Conservation (phyloP, 495 filamentous ascomycete genomes). For the Jackrogersella multiformis region DNA sequence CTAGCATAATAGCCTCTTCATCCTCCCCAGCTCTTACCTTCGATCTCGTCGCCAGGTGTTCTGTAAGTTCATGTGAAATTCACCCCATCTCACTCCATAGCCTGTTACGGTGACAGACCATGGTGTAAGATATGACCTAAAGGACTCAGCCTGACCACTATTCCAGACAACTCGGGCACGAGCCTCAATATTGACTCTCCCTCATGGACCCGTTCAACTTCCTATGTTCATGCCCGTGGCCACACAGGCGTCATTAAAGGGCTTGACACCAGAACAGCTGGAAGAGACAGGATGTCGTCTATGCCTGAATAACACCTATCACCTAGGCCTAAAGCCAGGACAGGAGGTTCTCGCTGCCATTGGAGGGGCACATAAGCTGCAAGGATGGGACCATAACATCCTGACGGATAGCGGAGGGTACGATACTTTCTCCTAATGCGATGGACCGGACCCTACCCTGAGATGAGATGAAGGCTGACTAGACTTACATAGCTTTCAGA, state of each 20-base stretch:
- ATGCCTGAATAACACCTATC: slow-evolving; percentile 97
- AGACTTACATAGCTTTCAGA: slow-evolving; percentile 78
- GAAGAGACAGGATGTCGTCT: slow-evolving; percentile 87
- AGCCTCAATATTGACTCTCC: slow-evolving; percentile 87
- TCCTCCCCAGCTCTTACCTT: slow-evolving; percentile 74
- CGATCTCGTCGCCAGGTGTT: slow-evolving; percentile 83
- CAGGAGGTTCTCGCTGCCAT: slow-evolving; percentile 86
- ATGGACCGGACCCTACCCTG: background rate
- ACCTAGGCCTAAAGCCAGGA: slow-evolving; percentile 92
- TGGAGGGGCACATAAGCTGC: slow-evolving; percentile 91
- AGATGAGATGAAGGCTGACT: slow-evolving; percentile 12
- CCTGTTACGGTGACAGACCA: too few relatives aligned
- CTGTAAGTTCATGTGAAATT: slow-evolving; percentile 61
- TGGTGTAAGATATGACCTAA: background rate
- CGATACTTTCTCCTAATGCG: slow-evolving; percentile 45
- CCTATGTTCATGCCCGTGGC: slow-evolving; percentile 99
- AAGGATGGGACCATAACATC: slow-evolving; percentile 95
- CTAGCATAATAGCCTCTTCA: slow-evolving; percentile 53
- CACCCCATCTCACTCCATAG: too few relatives aligned
- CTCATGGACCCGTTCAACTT: slow-evolving; percentile 88
- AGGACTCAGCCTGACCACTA: background rate
- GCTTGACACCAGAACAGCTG: slow-evolving; percentile 90
- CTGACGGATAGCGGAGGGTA: slow-evolving; percentile 98
- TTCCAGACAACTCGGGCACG: slow-evolving; percentile 90
- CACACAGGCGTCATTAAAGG: slow-evolving; percentile 96